Conservation (phyloP, 768 basidiomycete species). For the Phlebiopsis gigantea region DNA sequence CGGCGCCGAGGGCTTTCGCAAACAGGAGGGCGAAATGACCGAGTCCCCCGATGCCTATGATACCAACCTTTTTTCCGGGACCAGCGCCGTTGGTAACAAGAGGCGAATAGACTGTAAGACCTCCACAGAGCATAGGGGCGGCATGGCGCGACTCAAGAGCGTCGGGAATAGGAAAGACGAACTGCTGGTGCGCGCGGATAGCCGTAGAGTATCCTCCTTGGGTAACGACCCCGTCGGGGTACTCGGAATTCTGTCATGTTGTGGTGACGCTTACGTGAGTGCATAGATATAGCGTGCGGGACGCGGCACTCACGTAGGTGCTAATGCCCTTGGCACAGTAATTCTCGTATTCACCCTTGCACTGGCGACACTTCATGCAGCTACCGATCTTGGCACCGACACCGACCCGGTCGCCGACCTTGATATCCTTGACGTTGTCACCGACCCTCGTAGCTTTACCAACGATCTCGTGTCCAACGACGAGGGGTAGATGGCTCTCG, state of each 20-base stretch:
- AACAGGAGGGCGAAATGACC: constrained; percentile 37
- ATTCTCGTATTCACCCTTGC: constrained; percentile 48
- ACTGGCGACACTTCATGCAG: constrained; percentile 43
- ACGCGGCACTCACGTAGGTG: constrained; percentile 30
- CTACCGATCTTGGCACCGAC: constrained; percentile 45
- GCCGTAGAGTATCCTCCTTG: constrained; percentile 44
- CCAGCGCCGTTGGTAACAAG: constrained; percentile 48
- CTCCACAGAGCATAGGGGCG: constrained; percentile 61
- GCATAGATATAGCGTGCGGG: not conserved
- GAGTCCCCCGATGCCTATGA: constrained; percentile 63
- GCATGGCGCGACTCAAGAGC: constrained; percentile 44
- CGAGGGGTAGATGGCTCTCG: constrained; percentile 21
- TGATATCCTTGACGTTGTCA: constrained; percentile 46
- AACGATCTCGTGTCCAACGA: constrained; percentile 46
- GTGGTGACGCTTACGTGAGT: too few species aligned
- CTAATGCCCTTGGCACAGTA: constrained; percentile 42
- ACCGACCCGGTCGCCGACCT: constrained; percentile 53
- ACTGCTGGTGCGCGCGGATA: constrained; percentile 41
- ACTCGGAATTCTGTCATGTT: constrained; percentile 23
- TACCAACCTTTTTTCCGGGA: constrained; percentile 58
- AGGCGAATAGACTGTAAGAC: constrained; percentile 58
- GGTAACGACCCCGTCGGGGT: constrained; percentile 34
- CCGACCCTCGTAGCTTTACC: constrained; percentile 51
- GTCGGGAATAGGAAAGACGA: constrained; percentile 54
- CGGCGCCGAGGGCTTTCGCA: constrained; percentile 50